Percentiles rank a stretch among this genome's conserved stretches.
phyloP scores from a whole-genome alignment of 2,329 filamentous ascomycete genomes.

The Acephala macrosclerotiorum region DNA sequence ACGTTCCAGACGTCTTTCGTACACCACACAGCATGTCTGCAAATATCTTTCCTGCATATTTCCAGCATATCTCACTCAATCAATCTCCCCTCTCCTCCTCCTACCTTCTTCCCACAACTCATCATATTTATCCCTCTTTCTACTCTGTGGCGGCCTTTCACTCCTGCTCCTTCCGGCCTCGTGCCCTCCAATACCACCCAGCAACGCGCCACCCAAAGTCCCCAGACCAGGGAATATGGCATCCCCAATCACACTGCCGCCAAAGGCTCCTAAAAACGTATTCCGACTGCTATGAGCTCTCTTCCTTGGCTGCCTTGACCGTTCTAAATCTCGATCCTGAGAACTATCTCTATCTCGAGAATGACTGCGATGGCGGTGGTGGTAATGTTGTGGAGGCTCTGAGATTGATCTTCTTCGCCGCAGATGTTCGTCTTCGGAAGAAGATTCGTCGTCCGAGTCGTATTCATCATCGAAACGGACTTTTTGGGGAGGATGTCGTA shows the following conservation, averaged over 20 bases:
- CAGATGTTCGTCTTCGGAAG: slow-evolving; percentile 8
- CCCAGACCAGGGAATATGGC: slow-evolving; percentile 36
- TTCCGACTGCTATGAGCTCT: slow-evolving; percentile 16
- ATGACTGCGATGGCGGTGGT: slow-evolving; percentile 14
- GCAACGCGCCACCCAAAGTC: slow-evolving; percentile 34
- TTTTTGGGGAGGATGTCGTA: neutral
- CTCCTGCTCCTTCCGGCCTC: slow-evolving; percentile 21
- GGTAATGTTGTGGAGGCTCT: slow-evolving; percentile 30
- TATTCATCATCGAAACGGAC: slow-evolving; percentile 8
- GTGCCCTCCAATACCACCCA: slow-evolving; percentile 33
- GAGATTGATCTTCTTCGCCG: slow-evolving; percentile 24
- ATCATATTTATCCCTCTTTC: slow-evolving; percentile 19
- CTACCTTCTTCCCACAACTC: slow-evolving; percentile 25
- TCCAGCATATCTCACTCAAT: neutral
- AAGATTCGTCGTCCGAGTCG: slow-evolving; percentile 12
- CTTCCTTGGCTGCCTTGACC: slow-evolving; percentile 4
- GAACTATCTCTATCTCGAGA: slow-evolving; percentile 2
- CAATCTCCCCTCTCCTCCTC: slow-evolving; percentile 27
- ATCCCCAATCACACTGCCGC: slow-evolving; percentile 35
- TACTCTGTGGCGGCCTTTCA: slow-evolving; percentile 13
- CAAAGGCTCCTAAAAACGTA: slow-evolving; percentile 36
- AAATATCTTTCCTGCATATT: neutral
- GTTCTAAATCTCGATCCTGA: slow-evolving; percentile 10
- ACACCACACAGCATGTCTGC: too few species aligned
- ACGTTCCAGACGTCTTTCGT: neutral